Conservation (phyloP, 2,329 filamentous ascomycete species). For the Colletotrichum orbiculare region DNA sequence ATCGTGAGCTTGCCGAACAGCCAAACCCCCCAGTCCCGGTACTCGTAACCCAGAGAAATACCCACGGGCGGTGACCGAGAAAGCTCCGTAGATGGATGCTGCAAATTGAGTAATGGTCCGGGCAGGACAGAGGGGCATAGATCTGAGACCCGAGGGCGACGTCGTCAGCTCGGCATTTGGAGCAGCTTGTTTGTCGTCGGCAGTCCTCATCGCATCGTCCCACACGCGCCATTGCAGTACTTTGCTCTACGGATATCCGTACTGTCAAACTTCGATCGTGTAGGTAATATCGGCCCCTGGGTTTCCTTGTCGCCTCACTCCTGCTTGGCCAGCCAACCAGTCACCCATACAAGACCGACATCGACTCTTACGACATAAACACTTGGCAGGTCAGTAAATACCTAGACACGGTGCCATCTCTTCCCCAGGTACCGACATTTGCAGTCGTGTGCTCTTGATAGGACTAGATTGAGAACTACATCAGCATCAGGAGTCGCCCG, state of each 20-base stretch:
- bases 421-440: background rate
- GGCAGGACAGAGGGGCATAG: background rate
- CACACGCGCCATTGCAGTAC: slow-evolving; percentile 5
- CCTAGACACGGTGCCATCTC: no score
- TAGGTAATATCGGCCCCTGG: background rate
- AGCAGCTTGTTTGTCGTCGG: slow-evolving; percentile 14
- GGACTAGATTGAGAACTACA: no score
- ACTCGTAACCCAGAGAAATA: slow-evolving; percentile 4
- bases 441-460: background rate
- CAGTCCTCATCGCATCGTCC: slow-evolving; percentile 6
- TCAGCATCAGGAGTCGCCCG: slow-evolving; percentile 13
- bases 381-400: no score
- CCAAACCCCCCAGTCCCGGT: no score
- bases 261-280: slow-evolving; percentile 5
- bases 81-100: slow-evolving; percentile 7
- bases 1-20: no score
- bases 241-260: background rate
- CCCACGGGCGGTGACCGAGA: background rate
- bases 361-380: background rate
- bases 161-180: slow-evolving; percentile 29
- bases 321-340: background rate
- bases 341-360: background rate
- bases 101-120: background rate
- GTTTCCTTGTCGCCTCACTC: slow-evolving; percentile 19
- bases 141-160: slow-evolving; percentile 11